Evolutionary conservation across 164 flowering plant genomes (phyloP).

Genomic region (Vitis vinifera): DNA sequence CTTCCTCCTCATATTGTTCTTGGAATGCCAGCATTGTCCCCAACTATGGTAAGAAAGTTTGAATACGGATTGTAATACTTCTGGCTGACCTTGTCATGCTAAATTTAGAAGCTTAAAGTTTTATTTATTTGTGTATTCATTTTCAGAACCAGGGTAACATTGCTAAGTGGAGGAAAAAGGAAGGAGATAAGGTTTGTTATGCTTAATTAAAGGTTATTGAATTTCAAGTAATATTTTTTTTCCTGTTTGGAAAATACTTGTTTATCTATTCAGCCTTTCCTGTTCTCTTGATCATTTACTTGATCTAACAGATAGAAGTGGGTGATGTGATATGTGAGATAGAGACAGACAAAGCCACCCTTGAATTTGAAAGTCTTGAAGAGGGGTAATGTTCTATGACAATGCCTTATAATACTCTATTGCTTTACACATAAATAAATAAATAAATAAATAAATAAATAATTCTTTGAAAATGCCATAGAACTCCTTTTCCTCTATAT

Average conservation of each 20-base stretch:
- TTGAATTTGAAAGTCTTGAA: conserved; percentile 91
- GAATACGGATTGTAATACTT: not conserved
- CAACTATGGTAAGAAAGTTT: conserved; percentile 74
- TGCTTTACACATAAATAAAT: too few relatives aligned
- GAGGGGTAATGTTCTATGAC: conserved; percentile 67
- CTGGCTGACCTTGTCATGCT: not conserved
- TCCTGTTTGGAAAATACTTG: not conserved
- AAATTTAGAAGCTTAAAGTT: conserved; percentile 9
- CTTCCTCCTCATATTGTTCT: conserved; percentile 66
- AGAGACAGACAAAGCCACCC: conserved; percentile 96
- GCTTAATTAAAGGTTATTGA: not conserved
- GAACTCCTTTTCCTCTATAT: too few relatives aligned
- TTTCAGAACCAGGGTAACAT: conserved; percentile 90
- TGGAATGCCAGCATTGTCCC: conserved; percentile 91
- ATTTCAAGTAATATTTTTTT: not conserved
- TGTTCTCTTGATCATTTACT: conserved; percentile 13
- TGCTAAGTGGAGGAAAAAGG: conserved; percentile 82
- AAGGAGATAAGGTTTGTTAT: conserved; percentile 80
- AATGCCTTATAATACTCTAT: too few relatives aligned
- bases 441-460: too few relatives aligned
- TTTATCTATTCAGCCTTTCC: not conserved
- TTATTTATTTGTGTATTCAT: conserved; percentile 13
- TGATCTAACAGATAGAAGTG: conserved; percentile 73
- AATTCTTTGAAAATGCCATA: not conserved
- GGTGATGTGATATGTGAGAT: conserved; percentile 97